These are phyloP conservation scores for Myxozyma monticola DNA, from an alignment of 805 yeast species.

Conservation along the genomic window DNA sequence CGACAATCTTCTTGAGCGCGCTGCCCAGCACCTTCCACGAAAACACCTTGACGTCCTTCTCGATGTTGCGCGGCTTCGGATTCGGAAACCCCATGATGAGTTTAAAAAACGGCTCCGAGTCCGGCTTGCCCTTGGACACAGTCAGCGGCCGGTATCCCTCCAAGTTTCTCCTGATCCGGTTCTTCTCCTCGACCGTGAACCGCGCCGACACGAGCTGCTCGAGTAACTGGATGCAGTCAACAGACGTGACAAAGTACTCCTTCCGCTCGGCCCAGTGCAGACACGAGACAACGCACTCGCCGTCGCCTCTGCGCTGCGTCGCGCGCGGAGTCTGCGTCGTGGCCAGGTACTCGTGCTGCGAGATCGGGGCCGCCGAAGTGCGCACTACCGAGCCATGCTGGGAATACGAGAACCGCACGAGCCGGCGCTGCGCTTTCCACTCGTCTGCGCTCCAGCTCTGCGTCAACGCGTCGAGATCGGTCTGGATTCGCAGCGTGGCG, in stretches of 20 bases:
- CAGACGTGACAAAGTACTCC: constrained; percentile 61
- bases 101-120: constrained; percentile 44
- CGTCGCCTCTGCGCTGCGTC: constrained; percentile 21
- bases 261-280: constrained; percentile 55
- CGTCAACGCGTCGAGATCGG: constrained; percentile 42
- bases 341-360: constrained; percentile 17
- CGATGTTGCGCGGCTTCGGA: constrained; percentile 69
- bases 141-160: constrained; percentile 65
- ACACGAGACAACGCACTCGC: constrained; percentile 41
- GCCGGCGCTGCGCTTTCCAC: constrained; percentile 45
- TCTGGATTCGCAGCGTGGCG: constrained; percentile 37
- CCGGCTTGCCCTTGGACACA: constrained; percentile 50
- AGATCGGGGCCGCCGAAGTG: constrained; percentile 35
- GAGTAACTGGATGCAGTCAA: constrained; percentile 58
- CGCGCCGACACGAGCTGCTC: constrained; percentile 56
- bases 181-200: constrained; percentile 67
- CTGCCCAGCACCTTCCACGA: constrained; percentile 54
- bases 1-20: constrained; percentile 58
- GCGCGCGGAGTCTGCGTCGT: constrained; percentile 6
- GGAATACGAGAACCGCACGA: constrained; percentile 45
- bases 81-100: constrained; percentile 59
- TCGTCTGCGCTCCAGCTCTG: constrained; percentile 52
- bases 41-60: constrained; percentile 68
- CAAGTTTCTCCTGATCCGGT: constrained; percentile 64
- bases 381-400: constrained; percentile 34